phyloP scores from a whole-genome alignment of 75 land plant species.

The Sequoiadendron giganteum region DNA sequence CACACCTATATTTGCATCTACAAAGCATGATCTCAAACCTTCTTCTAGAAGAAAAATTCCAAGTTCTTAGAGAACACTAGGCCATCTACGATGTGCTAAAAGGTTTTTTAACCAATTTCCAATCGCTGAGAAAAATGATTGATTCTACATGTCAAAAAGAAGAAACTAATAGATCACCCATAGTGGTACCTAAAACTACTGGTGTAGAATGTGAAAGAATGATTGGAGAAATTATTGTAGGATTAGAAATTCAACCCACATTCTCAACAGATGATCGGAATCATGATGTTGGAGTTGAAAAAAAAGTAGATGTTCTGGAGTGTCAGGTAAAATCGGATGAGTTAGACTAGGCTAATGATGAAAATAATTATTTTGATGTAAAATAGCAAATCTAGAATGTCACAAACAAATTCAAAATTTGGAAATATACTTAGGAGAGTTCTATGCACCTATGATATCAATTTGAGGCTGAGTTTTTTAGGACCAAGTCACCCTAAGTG shows the following conservation, averaged over 20 bases:
- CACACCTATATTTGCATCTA: constrained; percentile 8
- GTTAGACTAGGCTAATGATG: no score
- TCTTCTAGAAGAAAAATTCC: constrained; percentile 20
- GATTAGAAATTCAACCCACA: constrained; percentile 10
- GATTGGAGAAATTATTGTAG: neutral
- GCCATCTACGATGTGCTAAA: constrained; percentile 52
- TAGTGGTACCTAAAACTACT: constrained; percentile 11
- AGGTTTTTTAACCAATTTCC: constrained; percentile 43
- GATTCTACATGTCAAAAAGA: neutral
- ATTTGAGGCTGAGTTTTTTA: no score
- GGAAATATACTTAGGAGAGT: no score
- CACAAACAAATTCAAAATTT: no score
- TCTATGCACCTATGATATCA: no score
- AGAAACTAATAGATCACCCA: constrained; percentile 15
- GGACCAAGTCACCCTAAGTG: no score
- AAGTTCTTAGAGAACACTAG: constrained; percentile 28
- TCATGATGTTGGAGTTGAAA: constrained; percentile 12
- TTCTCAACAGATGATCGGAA: constrained; percentile 11
- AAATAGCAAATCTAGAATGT: no score
- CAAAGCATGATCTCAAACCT: no score
- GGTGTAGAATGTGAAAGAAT: constrained; percentile 19
- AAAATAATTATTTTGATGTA: no score
- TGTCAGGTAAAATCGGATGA: no score
- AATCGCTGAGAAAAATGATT: constrained; percentile 31
- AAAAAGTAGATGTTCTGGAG: constrained; percentile 3